Conservation (phyloP, 1,284 basidiomycete species). For the Hypsizygus ulmarius region DNA sequence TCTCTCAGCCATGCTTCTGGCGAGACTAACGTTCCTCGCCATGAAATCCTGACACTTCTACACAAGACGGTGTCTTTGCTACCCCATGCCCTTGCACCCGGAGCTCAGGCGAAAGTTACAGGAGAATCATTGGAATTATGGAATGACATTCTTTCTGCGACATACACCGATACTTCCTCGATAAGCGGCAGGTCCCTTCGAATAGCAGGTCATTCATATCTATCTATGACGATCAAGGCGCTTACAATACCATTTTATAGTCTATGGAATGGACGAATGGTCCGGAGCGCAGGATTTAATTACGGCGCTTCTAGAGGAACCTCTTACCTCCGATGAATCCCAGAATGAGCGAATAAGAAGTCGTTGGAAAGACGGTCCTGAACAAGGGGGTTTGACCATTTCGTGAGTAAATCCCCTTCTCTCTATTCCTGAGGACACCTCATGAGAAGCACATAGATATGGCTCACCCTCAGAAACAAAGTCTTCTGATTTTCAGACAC, state of each 20-base stretch:
- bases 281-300: conserved; percentile 54
- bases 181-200: conserved; percentile 30
- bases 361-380: conserved; percentile 40
- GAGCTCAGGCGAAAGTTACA: conserved; percentile 3
- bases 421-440: not conserved
- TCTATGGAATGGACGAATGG: conserved; percentile 52
- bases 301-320: conserved; percentile 67
- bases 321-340: conserved; percentile 49
- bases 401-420: conserved; percentile 34
- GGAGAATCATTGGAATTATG: conserved; percentile 33
- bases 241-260: conserved; percentile 29
- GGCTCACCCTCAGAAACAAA: conserved; percentile 12
- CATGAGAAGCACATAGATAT: conserved; percentile 15
- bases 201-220: conserved; percentile 44
- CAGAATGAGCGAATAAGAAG: conserved; percentile 41
- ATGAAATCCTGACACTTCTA: conserved; percentile 31
- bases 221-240: conserved; percentile 7
- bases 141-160: conserved; percentile 35
- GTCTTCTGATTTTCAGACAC: conserved; percentile 26
- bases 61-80: conserved; percentile 41
- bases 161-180: conserved; percentile 34
- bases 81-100: conserved; percentile 34
- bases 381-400: conserved; percentile 31
- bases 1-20: not conserved
- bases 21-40: conserved; percentile 5